Evolutionary conservation across 352 stramenopile species (phyloP).

Genomic region (Saprolegnia diclina): DNA sequence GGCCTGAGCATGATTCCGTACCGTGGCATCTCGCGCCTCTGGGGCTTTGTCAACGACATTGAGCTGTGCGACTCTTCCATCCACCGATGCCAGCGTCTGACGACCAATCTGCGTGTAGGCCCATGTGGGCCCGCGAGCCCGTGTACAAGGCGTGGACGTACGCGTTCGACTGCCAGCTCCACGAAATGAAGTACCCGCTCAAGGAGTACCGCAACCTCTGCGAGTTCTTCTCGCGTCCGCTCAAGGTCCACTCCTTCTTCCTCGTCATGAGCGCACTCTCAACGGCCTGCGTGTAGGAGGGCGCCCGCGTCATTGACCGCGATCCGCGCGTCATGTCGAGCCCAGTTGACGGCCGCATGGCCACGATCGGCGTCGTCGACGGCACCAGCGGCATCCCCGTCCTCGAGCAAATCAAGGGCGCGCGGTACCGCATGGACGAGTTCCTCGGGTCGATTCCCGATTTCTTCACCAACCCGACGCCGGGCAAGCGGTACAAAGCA

Average conservation of each 20-base stretch:
- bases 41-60: constrained; percentile 72
- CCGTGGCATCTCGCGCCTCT: constrained; percentile 64
- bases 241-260: constrained; percentile 38
- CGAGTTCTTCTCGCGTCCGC: constrained; percentile 77
- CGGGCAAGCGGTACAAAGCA: constrained; percentile 28
- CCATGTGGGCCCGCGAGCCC: constrained; percentile 54
- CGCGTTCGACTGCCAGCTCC: constrained; percentile 74
- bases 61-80: constrained; percentile 49
- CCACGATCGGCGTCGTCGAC: constrained; percentile 52
- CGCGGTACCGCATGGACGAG: constrained; percentile 75
- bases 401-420: constrained; percentile 77
- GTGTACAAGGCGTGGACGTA: constrained; percentile 81
- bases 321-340: constrained; percentile 34
- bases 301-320: constrained; percentile 25
- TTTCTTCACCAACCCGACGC: constrained; percentile 42
- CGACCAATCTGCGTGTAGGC: constrained; percentile 30
- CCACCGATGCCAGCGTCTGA: not conserved
- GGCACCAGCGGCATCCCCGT: constrained; percentile 43
- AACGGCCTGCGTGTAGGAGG: constrained; percentile 23
- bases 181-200: constrained; percentile 80
- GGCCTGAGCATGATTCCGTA: constrained; percentile 76
- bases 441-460: constrained; percentile 59
- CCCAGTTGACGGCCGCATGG: constrained; percentile 56
- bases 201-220: constrained; percentile 67
- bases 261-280: not conserved